phyloP scores from a whole-genome alignment of 1,139 yeast species.

The Spathaspora sp. region DNA sequence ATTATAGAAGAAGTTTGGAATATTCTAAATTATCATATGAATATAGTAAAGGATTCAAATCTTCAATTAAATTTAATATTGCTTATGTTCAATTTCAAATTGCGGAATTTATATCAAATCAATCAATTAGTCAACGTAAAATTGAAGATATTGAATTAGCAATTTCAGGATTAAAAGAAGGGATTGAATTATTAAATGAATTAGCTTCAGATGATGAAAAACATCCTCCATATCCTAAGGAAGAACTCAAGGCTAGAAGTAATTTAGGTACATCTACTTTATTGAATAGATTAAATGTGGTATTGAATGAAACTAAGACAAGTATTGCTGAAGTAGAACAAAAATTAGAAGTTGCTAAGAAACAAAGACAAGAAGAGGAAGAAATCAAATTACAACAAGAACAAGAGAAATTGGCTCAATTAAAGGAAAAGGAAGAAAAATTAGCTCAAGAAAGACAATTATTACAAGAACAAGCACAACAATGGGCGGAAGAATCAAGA shows the following conservation, averaged over 20 bases:
- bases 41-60: conserved; percentile 31
- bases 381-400: conserved; percentile 35
- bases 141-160: conserved; percentile 62
- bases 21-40: conserved; percentile 59
- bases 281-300: conserved; percentile 66
- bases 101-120: conserved; percentile 76
- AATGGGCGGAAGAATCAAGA: conserved; percentile 68
- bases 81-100: conserved; percentile 85
- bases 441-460: conserved; percentile 66
- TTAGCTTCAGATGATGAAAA: conserved; percentile 54
- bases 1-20: conserved; percentile 60
- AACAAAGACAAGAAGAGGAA: conserved; percentile 52
- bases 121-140: conserved; percentile 59
- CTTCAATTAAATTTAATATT: conserved; percentile 66
- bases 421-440: conserved; percentile 47
- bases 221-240: conserved; percentile 72
- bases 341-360: conserved; percentile 73
- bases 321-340: conserved; percentile 58
- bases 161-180: conserved; percentile 57
- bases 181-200: conserved; percentile 58
- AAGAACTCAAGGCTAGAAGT: conserved; percentile 82
- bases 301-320: conserved; percentile 69
- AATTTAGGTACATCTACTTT: conserved; percentile 79
- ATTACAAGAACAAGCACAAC: conserved; percentile 78
- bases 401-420: conserved; percentile 39